A percentile compares a stretch with the other conserved stretches of the same genome.
phyloP scores from a whole-genome alignment of 2,329 filamentous ascomycete species.

The Cladosporium sp. region DNA sequence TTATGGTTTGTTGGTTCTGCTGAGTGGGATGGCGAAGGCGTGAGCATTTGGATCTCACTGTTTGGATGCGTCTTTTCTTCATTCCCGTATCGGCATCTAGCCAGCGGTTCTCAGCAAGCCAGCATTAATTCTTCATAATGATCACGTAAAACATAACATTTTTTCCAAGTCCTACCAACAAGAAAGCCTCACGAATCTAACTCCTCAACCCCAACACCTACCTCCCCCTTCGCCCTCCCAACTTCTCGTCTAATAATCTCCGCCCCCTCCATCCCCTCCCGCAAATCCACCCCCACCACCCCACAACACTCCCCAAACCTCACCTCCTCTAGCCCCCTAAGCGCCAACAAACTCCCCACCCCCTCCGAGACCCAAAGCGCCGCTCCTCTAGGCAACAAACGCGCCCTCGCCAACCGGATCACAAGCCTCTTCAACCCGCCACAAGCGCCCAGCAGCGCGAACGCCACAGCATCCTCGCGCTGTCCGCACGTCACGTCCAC shows the following conservation, averaged over 20 bases:
- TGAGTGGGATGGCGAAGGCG: slow-evolving; percentile 28
- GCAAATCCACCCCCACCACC: slow-evolving; percentile 15
- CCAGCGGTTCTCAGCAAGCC: not conserved
- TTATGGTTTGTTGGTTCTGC: slow-evolving; percentile 33
- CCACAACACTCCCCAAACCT: slow-evolving; percentile 14
- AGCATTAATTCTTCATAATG: not conserved
- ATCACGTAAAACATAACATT: not conserved
- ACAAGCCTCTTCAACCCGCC: slow-evolving; percentile 22
- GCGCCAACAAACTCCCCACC: slow-evolving; percentile 22
- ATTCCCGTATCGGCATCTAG: not conserved
- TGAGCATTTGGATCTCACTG: not conserved
- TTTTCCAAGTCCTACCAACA: slow-evolving; percentile 18
- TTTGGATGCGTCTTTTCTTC: no score
- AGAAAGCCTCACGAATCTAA: slow-evolving; percentile 20
- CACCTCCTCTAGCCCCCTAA: slow-evolving; percentile 26
- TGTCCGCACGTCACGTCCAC: slow-evolving; percentile 25
- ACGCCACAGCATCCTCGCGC: slow-evolving; percentile 29
- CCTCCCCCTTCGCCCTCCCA: slow-evolving; percentile 19
- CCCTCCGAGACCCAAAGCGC: slow-evolving; percentile 27
- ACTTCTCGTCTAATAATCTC: slow-evolving; percentile 21
- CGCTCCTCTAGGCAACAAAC: slow-evolving; percentile 18
- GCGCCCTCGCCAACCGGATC: slow-evolving; percentile 21
- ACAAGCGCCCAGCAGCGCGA: slow-evolving; percentile 27
- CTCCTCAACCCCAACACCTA: slow-evolving; percentile 22
- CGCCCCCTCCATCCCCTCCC: slow-evolving; percentile 20